Percentiles rank a stretch among this genome's conserved stretches.
These are phyloP conservation scores for Mycena polygramma DNA, from an alignment of 768 basidiomycete genomes.

Conservation along the genomic window DNA sequence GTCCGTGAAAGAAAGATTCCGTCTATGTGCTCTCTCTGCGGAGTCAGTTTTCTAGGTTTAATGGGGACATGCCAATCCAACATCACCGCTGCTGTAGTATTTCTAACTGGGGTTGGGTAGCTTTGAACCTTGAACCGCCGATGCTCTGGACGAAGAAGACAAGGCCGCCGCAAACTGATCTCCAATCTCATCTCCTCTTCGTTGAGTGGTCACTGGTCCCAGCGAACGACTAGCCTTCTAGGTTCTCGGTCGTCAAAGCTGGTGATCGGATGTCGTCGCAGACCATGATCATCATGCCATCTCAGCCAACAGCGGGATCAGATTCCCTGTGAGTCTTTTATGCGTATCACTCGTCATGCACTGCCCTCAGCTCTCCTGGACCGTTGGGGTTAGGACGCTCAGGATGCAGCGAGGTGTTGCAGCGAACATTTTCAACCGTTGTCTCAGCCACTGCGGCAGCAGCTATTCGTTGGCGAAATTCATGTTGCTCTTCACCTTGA, in stretches of 20 bases:
- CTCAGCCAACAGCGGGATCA: not conserved
- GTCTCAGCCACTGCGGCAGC: not conserved
- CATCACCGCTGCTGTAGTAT: not conserved
- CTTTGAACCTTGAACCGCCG: not conserved
- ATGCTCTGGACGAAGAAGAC: not conserved
- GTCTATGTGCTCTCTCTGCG: not conserved
- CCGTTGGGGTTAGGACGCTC: not conserved
- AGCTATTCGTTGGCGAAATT: constrained; percentile 11
- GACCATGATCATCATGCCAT: not conserved
- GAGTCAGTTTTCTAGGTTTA: not conserved
- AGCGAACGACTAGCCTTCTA: no score
- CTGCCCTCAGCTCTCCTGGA: not conserved
- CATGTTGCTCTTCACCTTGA: not conserved
- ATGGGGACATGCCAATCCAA: constrained; percentile 10
- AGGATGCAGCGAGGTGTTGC: no score
- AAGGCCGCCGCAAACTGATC: not conserved
- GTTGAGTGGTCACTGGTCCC: no score
- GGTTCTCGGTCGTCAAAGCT: not conserved
- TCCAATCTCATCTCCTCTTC: not conserved
- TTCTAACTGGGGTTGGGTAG: not conserved
- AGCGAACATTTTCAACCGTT: no score
- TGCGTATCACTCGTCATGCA: constrained; percentile 6
- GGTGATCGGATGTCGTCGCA: not conserved
- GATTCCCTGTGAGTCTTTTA: not conserved
- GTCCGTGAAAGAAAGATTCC: not conserved